A percentile compares a stretch with the other conserved stretches of the same genome.
These are phyloP conservation scores for Russula brevipes DNA, from an alignment of 768 basidiomycete species.

Conservation along the genomic window DNA sequence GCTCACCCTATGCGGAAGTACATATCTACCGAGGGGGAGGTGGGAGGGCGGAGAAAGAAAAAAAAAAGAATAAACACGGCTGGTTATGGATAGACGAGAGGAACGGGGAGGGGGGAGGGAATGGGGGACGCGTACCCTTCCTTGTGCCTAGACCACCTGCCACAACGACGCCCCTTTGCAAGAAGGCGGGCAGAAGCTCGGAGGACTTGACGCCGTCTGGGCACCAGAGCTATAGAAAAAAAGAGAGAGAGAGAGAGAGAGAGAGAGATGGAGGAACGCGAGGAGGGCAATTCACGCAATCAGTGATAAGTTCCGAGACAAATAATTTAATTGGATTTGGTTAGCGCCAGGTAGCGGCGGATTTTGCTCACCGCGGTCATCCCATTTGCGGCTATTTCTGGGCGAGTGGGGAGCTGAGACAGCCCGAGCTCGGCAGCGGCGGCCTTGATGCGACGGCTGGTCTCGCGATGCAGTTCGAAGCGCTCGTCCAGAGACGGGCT, in stretches of 20 bases:
- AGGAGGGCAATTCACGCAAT: no score
- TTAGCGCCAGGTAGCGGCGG: not conserved
- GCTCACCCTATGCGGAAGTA: conserved; percentile 85
- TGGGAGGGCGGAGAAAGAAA: not conserved
- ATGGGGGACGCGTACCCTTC: conserved; percentile 10
- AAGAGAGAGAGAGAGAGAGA: not conserved
- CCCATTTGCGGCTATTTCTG: conserved; percentile 75
- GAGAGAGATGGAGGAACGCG: not conserved
- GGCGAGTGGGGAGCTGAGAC: conserved; percentile 59
- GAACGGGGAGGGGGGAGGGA: not conserved
- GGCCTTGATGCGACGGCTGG: conserved; percentile 62
- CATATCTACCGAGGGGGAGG: conserved; percentile 44
- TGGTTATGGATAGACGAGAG: not conserved
- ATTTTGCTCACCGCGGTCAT: conserved; percentile 74
- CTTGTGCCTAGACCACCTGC: conserved; percentile 65
- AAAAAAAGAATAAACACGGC: conserved; percentile 17
- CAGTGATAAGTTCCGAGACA: not conserved
- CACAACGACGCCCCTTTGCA: conserved; percentile 67
- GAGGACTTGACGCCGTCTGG: conserved; percentile 74
- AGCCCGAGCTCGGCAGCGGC: conserved; percentile 64
- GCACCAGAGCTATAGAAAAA: conserved; percentile 65
- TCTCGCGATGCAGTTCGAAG: conserved; percentile 67
- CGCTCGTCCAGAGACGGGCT: conserved; percentile 69
- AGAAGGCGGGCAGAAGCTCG: conserved; percentile 73
- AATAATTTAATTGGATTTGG: not conserved